Evolutionary conservation across 805 yeast species (phyloP).

Genomic region (Candida alai): DNA sequence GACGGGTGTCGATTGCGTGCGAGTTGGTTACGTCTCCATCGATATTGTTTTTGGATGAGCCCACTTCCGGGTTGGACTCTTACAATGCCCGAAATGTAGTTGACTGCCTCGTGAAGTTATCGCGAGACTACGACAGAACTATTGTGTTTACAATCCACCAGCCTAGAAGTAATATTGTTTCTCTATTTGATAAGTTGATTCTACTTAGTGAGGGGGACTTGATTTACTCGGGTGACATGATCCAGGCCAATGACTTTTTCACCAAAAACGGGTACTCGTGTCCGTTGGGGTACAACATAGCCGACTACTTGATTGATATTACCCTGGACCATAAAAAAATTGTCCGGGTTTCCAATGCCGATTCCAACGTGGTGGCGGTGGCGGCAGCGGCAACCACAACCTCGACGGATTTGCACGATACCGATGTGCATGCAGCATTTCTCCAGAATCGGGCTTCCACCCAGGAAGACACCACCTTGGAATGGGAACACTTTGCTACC

Average conservation of each 20-base stretch:
- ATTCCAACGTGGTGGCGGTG: slow-evolving; percentile 11
- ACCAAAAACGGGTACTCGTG: slow-evolving; percentile 71
- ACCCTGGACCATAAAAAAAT: slow-evolving; percentile 60
- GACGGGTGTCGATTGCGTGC: slow-evolving; percentile 79
- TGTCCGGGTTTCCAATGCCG: slow-evolving; percentile 17
- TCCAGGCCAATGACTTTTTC: slow-evolving; percentile 71
- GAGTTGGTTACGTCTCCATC: slow-evolving; percentile 75
- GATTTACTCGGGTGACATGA: slow-evolving; percentile 84
- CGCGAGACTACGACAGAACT: slow-evolving; percentile 79
- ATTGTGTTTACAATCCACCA: slow-evolving; percentile 93
- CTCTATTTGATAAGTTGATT: slow-evolving; percentile 78
- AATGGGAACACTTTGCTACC: slow-evolving; percentile 83
- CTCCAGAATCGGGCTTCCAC: slow-evolving; percentile 17
- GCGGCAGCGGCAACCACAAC: slow-evolving; percentile 12
- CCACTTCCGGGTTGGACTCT: slow-evolving; percentile 93
- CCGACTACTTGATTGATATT: slow-evolving; percentile 88
- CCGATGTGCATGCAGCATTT: slow-evolving; percentile 26
- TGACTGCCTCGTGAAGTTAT: slow-evolving; percentile 75
- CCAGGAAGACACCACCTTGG: slow-evolving; percentile 61
- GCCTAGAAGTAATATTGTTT: slow-evolving; percentile 93
- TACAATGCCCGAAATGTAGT: slow-evolving; percentile 90
- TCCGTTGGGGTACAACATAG: slow-evolving; percentile 88
- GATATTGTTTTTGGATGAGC: slow-evolving; percentile 75
- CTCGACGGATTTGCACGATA: slow-evolving; percentile 13
- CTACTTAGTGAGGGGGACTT: slow-evolving; percentile 80